Percentiles rank a stretch among this genome's conserved stretches.
These are phyloP conservation scores for Pelagomonas calceolata DNA, from an alignment of 108 stramenopile species.

Conservation along the genomic window DNA sequence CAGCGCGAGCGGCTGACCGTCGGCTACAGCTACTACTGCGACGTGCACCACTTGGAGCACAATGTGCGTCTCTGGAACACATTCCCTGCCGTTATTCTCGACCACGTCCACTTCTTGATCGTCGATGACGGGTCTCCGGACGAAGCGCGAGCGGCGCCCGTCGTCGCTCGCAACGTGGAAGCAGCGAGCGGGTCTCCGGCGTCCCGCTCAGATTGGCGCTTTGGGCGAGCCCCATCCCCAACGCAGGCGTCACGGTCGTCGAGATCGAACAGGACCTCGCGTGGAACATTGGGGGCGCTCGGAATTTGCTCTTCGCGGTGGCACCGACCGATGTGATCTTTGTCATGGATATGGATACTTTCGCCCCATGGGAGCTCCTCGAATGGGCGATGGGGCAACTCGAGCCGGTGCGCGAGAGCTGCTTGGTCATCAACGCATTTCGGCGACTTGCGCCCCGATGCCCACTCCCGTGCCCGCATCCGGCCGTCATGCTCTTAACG, in stretches of 20 bases:
- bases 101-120: background rate
- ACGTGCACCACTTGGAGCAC: background rate
- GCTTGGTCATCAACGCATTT: background rate
- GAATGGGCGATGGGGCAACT: background rate
- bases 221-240: no score
- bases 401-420: no score
- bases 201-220: no score
- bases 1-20: background rate
- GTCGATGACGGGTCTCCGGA: constrained; percentile 8
- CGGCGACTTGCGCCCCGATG: no score
- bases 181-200: no score
- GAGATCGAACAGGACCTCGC: background rate
- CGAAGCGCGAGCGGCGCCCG: background rate
- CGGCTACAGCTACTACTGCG: background rate
- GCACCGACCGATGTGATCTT: background rate
- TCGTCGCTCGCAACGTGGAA: no score
- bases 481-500: constrained; percentile 1
- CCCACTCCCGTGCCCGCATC: no score
- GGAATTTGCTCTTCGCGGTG: constrained; percentile 2
- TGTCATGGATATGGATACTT: background rate
- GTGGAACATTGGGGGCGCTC: constrained; percentile 14
- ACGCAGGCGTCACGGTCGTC: background rate
- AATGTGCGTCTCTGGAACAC: background rate
- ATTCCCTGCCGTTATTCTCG: background rate
- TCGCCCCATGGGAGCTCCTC: background rate